These are phyloP conservation scores for Reutealis trisperma DNA, from an alignment of 345 rosid species.

Conservation along the genomic window DNA sequence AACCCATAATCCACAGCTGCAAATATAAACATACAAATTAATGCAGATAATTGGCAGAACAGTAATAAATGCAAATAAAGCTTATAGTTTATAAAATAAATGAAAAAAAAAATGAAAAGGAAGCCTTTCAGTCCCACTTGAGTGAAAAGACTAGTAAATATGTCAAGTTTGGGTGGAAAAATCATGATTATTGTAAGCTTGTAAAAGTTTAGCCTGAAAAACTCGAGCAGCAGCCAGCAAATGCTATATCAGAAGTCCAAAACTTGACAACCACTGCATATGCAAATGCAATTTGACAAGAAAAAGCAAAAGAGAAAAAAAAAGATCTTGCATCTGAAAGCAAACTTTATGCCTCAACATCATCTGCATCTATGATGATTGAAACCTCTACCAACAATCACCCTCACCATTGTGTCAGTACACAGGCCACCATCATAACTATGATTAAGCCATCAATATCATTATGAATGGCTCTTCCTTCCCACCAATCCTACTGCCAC, in stretches of 20 bases:
- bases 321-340: not conserved
- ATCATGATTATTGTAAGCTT: not conserved
- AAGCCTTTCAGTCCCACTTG: not conserved
- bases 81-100: not conserved
- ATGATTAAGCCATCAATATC: not conserved
- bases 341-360: not conserved
- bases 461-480: not conserved
- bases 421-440: not conserved
- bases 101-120: not conserved
- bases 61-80: not conserved
- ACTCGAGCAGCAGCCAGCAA: not conserved
- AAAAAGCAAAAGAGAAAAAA: not conserved
- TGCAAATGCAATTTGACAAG: not conserved
- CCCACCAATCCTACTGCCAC: not conserved
- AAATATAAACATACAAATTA: constrained; percentile 22
- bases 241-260: not conserved
- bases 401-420: not conserved
- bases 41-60: not conserved
- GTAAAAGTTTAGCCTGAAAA: not conserved
- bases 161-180: not conserved
- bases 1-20: constrained; percentile 97
- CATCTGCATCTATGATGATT: not conserved
- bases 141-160: not conserved
- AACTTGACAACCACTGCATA: not conserved
- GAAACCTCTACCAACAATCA: not conserved